A percentile compares a stretch with the other conserved stretches of the same genome.
Evolutionary conservation across 495 filamentous ascomycete genomes (phyloP).

Genomic region (Letharia columbiana): DNA sequence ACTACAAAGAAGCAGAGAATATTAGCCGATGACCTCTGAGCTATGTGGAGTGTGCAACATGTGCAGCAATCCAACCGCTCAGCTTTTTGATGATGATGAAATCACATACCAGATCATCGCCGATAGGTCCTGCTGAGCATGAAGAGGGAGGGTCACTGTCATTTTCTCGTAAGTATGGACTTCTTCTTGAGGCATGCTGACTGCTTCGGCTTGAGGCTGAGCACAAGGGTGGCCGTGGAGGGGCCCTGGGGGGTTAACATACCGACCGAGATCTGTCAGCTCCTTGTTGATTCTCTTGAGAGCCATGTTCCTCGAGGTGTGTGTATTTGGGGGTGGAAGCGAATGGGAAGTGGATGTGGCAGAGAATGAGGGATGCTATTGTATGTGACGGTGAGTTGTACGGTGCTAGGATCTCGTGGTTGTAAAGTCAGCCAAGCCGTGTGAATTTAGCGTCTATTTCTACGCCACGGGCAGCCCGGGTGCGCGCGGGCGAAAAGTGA

Average conservation of each 20-base stretch:
- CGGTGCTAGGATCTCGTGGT: neutral
- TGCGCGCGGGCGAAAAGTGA: neutral
- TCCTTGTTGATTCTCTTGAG: slow-evolving; percentile 99
- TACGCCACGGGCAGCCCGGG: neutral
- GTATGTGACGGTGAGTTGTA: neutral
- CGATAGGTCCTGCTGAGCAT: slow-evolving; percentile 92
- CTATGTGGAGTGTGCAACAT: neutral
- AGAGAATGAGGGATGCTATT: neutral
- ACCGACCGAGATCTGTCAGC: slow-evolving; percentile 98
- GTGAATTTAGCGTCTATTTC: neutral
- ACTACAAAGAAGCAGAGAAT: slow-evolving; percentile 44
- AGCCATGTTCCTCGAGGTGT: slow-evolving; percentile 58
- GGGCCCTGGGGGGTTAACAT: slow-evolving; percentile 33
- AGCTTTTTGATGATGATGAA: slow-evolving; percentile 13
- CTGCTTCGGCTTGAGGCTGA: slow-evolving; percentile 6
- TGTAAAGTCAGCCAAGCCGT: neutral
- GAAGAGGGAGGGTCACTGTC: slow-evolving; percentile 93
- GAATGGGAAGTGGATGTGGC: neutral
- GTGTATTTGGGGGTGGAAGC: neutral
- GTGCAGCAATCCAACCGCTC: slow-evolving; percentile 2
- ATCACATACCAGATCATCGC: slow-evolving; percentile 88
- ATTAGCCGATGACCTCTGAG: neutral
- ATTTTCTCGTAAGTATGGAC: slow-evolving; percentile 6
- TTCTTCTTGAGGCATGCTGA: neutral
- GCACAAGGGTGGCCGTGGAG: neutral